A percentile compares a stretch with the other conserved stretches of the same genome.
Conservation (phyloP, 1,139 yeast species). For the Hyphopichia wangnamkhiaoensis region DNA sequence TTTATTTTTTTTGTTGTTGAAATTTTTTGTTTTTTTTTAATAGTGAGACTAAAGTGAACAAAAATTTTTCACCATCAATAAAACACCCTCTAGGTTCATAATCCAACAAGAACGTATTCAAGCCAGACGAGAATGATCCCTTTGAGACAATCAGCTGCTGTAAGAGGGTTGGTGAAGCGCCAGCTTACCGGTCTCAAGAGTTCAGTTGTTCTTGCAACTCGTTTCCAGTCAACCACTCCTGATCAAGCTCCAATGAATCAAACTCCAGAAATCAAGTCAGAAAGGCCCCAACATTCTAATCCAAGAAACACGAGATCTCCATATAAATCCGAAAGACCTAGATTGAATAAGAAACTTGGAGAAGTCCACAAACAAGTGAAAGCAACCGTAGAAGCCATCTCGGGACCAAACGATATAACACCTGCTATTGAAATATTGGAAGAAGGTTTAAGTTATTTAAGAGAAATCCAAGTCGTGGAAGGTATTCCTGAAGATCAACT, state of each 20-base stretch:
- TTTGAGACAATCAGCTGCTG: constrained; percentile 19
- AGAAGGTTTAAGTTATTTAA: constrained; percentile 43
- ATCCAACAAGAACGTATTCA: too few relatives aligned
- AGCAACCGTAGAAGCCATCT: constrained; percentile 26
- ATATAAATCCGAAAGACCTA: constrained; percentile 3
- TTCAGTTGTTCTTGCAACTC: constrained; percentile 4
- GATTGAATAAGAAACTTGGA: constrained; percentile 24
- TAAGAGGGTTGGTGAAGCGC: not conserved
- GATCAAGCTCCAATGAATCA: not conserved
- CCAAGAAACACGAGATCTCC: not conserved
- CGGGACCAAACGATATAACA: constrained; percentile 21
- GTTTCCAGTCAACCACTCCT: constrained; percentile 16
- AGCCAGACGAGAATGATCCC: constrained; percentile 20
- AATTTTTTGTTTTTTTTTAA: not conserved
- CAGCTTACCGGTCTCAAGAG: not conserved
- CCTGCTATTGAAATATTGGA: constrained; percentile 43
- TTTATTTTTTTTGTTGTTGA: not conserved
- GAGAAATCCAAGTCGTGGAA: constrained; percentile 40
- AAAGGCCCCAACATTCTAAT: constrained; percentile 1
- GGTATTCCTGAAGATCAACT: constrained; percentile 26
- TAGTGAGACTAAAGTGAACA: not conserved
- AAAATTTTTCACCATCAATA: not conserved
- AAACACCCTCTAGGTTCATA: too few relatives aligned
- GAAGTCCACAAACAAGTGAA: constrained; percentile 38
- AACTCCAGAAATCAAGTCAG: not conserved